Evolutionary conservation across 352 stramenopile species (phyloP), one percentile per base, ranked within the genome.

Genomic region (Saprolegnia diclina): DNA sequence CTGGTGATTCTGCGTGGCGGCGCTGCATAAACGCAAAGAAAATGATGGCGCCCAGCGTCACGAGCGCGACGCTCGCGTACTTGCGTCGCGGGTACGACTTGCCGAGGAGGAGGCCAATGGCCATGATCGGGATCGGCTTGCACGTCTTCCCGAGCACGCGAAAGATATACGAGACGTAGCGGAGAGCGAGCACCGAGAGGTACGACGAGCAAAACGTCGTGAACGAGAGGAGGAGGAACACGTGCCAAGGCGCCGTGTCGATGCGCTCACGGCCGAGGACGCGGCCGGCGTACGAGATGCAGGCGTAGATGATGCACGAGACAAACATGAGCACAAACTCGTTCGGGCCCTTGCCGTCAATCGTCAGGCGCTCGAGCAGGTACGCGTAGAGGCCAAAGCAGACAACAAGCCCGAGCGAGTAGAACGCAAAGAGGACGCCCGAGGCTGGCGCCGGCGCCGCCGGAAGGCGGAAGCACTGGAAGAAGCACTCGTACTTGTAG

Each of bases 61-160:
- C 96, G 64, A 96, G 75, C 21, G 70, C 67, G 32, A 96, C 87
- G 73, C 95, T 97, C n/a, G 94, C 68, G 73, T 96, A 97, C 69
- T 96, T 96, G 48, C 82, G 82, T 9, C 83, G 21, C 22, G 84
- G 82, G 73, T 97, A 97, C 55, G 80, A 79, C 73, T 97, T 96
- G 11, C 88, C 88, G 9, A 76, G 50, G 74, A 96, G 85, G 5
- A 95, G 56, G 24, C 87, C 88, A 79, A 97, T 94, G 24, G 95
- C 68, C 90, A 97, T 96, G 50, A 97, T 89, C 29, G 90, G 90
- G 21, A 97, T 88, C 29, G 90, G 90, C 73, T 97, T 97, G 74
- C 90, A 97, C 65, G 78, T 92, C 74, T 97, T 97, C 19, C 87
- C 89, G 19, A 97, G 73, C 1, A 97, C 87, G 79, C 89, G 82